Evolutionary conservation across 2,329 filamentous ascomycete species (phyloP), one percentile per base, ranked within the genome.

Genomic region (Paecilomyces sp.): DNA sequence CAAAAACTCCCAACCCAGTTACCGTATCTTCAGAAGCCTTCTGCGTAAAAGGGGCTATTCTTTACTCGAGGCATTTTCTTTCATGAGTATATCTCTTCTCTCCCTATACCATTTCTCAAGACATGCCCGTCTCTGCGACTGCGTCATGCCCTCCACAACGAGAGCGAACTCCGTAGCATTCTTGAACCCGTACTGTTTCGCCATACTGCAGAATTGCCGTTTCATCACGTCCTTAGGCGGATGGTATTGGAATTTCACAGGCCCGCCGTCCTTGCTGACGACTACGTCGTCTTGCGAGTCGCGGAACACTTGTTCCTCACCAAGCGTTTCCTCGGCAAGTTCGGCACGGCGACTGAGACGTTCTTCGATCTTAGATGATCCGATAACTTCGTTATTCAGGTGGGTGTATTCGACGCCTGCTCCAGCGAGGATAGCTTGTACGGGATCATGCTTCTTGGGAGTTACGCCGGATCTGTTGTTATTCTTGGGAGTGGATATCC

Each of bases 371-470:
- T 89, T 91, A n/a, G 89, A 94, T 0, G 91, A 88, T 11, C 94
- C 94, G 59, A 99, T 85, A 13, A 99, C 92, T 74, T 99, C 92
- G 1, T 90, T 91, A 71, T 99, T 99, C 67, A 97, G 90, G 70
- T 99, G 94, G 0, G 92, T 96, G 72, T 99, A 99, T 69, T 94
- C 88, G 0, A 99, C 92, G 1, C 94, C 94, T 0, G 90, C 92
- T 7, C 88, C 86, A 2, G 90, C 86, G 1, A 99, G 84, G 62
- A 99, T 97, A 1, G 92, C 94, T 66, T 93, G 89, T 33, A 97
- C 83, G 0, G 91, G 88, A 67, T 97, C 91, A 54, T 82, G 78
- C 59, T 76, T 87, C 65, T 80, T 82, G 0, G 74, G 68, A 12
- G 69, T 68, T 1, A 68, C 61, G 62, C 67, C 36, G 47, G 60